Evolutionary conservation across 2,329 filamentous ascomycete species (phyloP), one percentile per base, ranked within the genome.

Genomic region (Pseudopithomyces chartarum): DNA sequence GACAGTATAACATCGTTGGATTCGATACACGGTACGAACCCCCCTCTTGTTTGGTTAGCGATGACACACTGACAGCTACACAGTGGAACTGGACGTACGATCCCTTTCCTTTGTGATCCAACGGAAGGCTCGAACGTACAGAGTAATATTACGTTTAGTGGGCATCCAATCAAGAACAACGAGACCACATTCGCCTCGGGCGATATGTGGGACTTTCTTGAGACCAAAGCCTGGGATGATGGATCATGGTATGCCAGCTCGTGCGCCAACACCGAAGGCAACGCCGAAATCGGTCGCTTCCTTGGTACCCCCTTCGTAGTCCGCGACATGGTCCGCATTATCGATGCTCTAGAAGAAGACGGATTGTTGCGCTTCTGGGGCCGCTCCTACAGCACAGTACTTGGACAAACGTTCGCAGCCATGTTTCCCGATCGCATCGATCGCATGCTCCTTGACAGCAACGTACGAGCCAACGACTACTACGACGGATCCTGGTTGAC

Each of bases 381-480:
- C 73, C 68, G 76, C n/a, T 80, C 77, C 0, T 82, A 81, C 53
- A 79, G 80, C 6, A 80, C 78, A 1, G 56, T 79, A 0, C 65
- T 82, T 1, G 80, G 80, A 4, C 68, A 76, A 4, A 82, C 79
- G 0, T 79, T 82, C 56, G 78, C 80, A 1, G 70, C 76, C 12
- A 74, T 82, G 63, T 80, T 73, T 36, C 62, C 60, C 2, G 58
- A 64, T 44, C 59, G 60, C 8, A 49, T 64, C 13, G 64, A 67
- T 19, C 67, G 76, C 32, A 68, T 79, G 54, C 56, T 80, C 7
- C 66, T 81, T 12, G 79, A 80, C 22, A 60, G 57, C 34, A 42
- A 55, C 2, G 52, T 61, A 1, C 51, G 52, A 12, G 54, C 54
- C n/a, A 56, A 58, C 17, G 63, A 62, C 36, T 63, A 65, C 34